Evolutionary conservation across 768 basidiomycete genomes (phyloP), one percentile per base, ranked within the genome.

Genomic region (Cystobasidium tubakii): DNA sequence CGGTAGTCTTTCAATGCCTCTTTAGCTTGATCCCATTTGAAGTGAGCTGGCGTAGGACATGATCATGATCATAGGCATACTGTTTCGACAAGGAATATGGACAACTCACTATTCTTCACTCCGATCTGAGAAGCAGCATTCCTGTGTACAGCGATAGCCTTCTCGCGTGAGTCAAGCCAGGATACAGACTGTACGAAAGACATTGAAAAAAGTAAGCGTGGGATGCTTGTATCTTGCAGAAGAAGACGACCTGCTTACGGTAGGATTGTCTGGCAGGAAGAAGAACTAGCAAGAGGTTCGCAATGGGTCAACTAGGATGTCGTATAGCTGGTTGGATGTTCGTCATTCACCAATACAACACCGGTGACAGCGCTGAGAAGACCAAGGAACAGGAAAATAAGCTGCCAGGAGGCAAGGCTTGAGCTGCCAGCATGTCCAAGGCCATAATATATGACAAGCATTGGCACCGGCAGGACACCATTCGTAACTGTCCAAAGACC

Each of bases 361-460:
- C 57, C 57, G 29, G 57, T 60, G 9, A 21, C 33, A 34, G 33
- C 17, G 57, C 29, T 60, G 15, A 60, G 2, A 31, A 60, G 57
- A 27, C 57, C 57, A 21, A 60, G 57, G 57, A 60, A 34, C 2
- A 60, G 25, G 57, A 60, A 60, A 34, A 60, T 60, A 23, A 29
- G 33, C 33, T 34, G 25, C 57, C 57, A 60, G 6, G 57, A 21
- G 23, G 57, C 57, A 31, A 60, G 57, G 21, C 2, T 15, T 3
- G 15, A 12, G 4, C 6, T 34, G 27, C 33, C 33, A 25, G 27
- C 57, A 25, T 60, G 57, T 34, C 57, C 57, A 23, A 60, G 25
- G 21, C 57, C 57, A 27, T 31, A 60, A 23, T 60, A 60, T 6
- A 60, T 60, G 57, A 60, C 27, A 12, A 60, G 33, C 57, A 34